Evolutionary conservation across 106 monocot species (phyloP), one percentile per base, ranked within the genome.

Genomic region (Allium fistulosum): DNA sequence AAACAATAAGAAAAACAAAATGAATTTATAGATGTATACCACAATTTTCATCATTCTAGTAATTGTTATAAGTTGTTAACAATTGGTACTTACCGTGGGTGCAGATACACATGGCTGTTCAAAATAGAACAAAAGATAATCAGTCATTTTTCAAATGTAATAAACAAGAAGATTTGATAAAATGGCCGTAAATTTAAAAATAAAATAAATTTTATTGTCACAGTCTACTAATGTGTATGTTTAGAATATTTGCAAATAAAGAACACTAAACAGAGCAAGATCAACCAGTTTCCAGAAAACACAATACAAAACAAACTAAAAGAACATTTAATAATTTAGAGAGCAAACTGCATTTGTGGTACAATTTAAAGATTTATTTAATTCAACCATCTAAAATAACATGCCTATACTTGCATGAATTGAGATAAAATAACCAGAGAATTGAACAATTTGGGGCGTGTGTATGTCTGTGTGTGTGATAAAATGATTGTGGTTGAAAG

Each of bases 51-150:
- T 55, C 53, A 55, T 55, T 55, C 53, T 12, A 12, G 11, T 55
- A 11, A 6, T 55, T 8, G 2, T 12, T 55, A 11, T 55, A 55
- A 3, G 53, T 55, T 55, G 53, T 55, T 55, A 12, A 55, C 11
- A 55, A 55, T 4, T 28, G 37, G 46, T 22, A 26, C 66, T 26
- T 51, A 66, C 66, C 66, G 51, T 52, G 22, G 66, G 66, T 51
- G 66, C 66, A 13, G 11, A 11, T 3, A 17, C 16, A 52, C 66
- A 66, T 9, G 66, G 66, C 66, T 66, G 50, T 37, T 37, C 37
- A 37, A 37, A 37, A 4, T 2, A 37, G 37, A 37, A 37, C 37
- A 37, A 37, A 37, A 37, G 37, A 37, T 37, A 37, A 2, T 37
- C 37, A 37, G 37, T 37, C 37, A 37, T 37, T 37, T 37, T 37